These are phyloP conservation scores for Taphrina deformans DNA, from an alignment of 1,139 yeast species.

Conservation along the genomic window DNA sequence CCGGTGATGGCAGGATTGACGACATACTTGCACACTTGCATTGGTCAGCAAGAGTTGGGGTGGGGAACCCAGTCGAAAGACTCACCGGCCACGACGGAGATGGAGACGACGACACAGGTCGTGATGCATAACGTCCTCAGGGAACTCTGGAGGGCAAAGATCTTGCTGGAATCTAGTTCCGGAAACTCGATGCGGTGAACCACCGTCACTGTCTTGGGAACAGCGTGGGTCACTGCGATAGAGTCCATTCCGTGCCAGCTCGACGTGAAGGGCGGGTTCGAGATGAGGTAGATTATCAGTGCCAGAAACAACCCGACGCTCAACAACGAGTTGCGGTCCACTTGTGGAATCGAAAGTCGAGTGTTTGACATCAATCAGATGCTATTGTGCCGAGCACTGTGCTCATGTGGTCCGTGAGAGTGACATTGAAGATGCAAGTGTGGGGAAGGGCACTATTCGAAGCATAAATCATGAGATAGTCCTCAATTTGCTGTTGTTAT, in stretches of 20 bases:
- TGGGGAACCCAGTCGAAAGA: no score
- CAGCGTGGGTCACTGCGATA: conserved; percentile 13
- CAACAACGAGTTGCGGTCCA: no score
- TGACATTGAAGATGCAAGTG: no score
- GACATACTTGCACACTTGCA: conserved; percentile 20
- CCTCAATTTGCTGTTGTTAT: no score
- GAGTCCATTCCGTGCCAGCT: conserved; percentile 17
- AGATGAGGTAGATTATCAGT: no score
- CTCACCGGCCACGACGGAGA: conserved; percentile 19
- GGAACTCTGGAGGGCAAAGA: conserved; percentile 13
- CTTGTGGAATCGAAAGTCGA: no score
- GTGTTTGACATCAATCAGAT: no score
- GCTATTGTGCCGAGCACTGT: no score
- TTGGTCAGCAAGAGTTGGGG: not conserved
- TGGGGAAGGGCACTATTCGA: not conserved
- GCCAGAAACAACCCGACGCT: no score
- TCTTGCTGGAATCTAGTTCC: not conserved
- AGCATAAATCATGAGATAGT: not conserved
- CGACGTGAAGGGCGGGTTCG: no score
- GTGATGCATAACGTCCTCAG: conserved; percentile 14
- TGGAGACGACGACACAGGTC: conserved; percentile 14
- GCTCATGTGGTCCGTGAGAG: no score
- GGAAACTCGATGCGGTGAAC: conserved; percentile 6
- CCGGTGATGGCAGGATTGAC: conserved; percentile 15
- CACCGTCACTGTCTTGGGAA: conserved; percentile 1